Base-by-base conservation (phyloP, 2,329 filamentous ascomycete genomes). In the Akanthomyces dipterigenus region DNA sequence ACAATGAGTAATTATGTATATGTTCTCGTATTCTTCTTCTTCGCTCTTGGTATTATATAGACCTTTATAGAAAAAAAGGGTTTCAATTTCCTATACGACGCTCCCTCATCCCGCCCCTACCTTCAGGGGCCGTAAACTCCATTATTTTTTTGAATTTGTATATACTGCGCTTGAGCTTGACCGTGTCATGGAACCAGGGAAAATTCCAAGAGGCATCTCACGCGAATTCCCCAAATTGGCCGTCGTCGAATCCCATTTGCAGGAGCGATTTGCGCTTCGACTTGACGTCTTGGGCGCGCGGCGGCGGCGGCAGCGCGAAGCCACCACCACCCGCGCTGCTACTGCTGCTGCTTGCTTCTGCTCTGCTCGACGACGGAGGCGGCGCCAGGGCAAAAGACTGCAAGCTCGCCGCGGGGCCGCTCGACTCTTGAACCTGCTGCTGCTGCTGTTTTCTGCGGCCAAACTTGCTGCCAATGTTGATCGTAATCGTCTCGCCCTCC, bases 401-500 rank as follows among this genome's bases (percentile, higher is more conserved):
- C 60, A 77, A 70, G 63, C 72, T 72, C 53, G 68, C 75, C 4
- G 34, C 36, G 1, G 34, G 12, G n/a, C 20, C 20, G 65, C 46
- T 55, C 55, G 55, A 38, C 42, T 55, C 55, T 24, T 61, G 63
- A 3, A 64, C 56, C 42, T 59, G 59, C 48, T 50, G 54, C 62
- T 66, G 53, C 75, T 57, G 55, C 20, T 24, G 55, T 68, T 71
- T 79, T 31, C 34, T 49, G 9, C 80, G 74, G 18, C 79, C 80
- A 63, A 82, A 79, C 65, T 79, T 79, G 54, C 74, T 74, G 24
- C 85, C 84, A 5, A 95, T 81, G 71, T 89, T 90, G 65, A 96
- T 87, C 26, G 88, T 91, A 67, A 96, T 96, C 20, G 89, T 96
- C 80, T 96, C 88, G 12, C 91, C 91, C 63, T 93, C 91, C 73